These are phyloP conservation scores for Saturnispora serradocipensis DNA, from an alignment of 805 yeast genomes.

Conservation along the genomic window DNA sequence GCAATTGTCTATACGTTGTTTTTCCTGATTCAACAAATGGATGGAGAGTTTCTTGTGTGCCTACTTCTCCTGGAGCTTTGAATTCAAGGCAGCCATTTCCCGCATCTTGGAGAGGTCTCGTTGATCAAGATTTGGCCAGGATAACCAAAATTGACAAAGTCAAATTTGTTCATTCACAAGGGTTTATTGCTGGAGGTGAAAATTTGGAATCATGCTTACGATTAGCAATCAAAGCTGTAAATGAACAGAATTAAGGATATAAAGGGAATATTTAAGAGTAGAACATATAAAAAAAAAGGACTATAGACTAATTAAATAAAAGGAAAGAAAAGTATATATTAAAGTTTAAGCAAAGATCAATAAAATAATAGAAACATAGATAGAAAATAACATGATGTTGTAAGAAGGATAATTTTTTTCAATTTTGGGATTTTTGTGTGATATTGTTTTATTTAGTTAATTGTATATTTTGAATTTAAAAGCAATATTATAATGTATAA, in stretches of 20 bases:
- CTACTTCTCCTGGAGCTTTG: conserved; percentile 62
- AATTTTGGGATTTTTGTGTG: not conserved
- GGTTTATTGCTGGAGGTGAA: conserved; percentile 90
- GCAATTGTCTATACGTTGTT: conserved; percentile 61
- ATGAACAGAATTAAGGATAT: conserved; percentile 1
- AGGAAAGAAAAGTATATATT: not conserved
- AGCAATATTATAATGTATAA: not conserved
- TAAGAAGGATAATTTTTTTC: not conserved
- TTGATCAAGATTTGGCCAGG: conserved; percentile 70
- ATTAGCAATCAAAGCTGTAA: conserved; percentile 9
- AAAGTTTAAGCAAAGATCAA: not conserved
- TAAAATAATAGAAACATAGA: not conserved
- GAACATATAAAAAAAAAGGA: not conserved
- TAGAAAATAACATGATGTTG: not conserved
- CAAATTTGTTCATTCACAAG: conserved; percentile 88
- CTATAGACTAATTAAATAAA: conserved; percentile 1
- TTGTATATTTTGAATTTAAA: not conserved
- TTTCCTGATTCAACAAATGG: conserved; percentile 59
- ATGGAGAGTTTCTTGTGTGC: conserved; percentile 87
- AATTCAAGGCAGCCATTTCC: conserved; percentile 80
- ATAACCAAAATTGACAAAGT: conserved; percentile 72
- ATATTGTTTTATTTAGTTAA: not conserved
- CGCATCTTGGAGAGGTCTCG: conserved; percentile 81
- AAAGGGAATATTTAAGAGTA: not conserved
- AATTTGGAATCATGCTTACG: conserved; percentile 47